Evolutionary conservation across 768 basidiomycete species (phyloP).

Genomic region (Trametopsis cervina): DNA sequence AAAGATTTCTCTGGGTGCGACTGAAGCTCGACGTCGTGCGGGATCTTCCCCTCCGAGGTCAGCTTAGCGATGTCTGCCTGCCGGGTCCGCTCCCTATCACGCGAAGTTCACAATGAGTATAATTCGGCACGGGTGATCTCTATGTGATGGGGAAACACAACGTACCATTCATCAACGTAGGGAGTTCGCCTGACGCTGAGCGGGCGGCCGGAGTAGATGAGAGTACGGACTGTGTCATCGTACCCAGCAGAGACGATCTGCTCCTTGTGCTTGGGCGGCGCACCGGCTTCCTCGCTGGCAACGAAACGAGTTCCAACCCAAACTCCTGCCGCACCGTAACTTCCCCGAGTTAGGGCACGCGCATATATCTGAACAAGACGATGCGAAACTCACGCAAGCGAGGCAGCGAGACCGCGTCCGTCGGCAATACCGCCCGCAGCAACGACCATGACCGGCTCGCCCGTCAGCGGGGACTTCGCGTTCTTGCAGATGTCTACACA

Average conservation of each 20-base stretch:
- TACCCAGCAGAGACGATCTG: constrained; percentile 62
- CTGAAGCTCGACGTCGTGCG: constrained; percentile 68
- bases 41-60: constrained; percentile 59
- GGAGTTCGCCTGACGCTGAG: constrained; percentile 76
- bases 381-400: constrained; percentile 45
- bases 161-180: constrained; percentile 70
- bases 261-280: constrained; percentile 68
- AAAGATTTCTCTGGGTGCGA: constrained; percentile 60
- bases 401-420: constrained; percentile 72
- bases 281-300: constrained; percentile 74
- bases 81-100: constrained; percentile 54
- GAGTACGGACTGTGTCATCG: constrained; percentile 64
- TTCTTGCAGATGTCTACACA: constrained; percentile 73
- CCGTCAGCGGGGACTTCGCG: constrained; percentile 68
- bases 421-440: constrained; percentile 84
- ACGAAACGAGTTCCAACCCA: constrained; percentile 91
- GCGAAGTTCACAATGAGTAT: neutral
- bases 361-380: neutral
- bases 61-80: constrained; percentile 52
- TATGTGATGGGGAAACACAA: constrained; percentile 1
- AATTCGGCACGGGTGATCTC: neutral
- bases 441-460: constrained; percentile 68
- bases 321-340: constrained; percentile 78
- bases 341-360: constrained; percentile 18
- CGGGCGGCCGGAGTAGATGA: constrained; percentile 75